Percentiles rank a stretch among this genome's conserved stretches.
These are phyloP conservation scores for Fusarium armeniacum DNA, from an alignment of 2,329 filamentous ascomycete genomes.

Conservation along the genomic window DNA sequence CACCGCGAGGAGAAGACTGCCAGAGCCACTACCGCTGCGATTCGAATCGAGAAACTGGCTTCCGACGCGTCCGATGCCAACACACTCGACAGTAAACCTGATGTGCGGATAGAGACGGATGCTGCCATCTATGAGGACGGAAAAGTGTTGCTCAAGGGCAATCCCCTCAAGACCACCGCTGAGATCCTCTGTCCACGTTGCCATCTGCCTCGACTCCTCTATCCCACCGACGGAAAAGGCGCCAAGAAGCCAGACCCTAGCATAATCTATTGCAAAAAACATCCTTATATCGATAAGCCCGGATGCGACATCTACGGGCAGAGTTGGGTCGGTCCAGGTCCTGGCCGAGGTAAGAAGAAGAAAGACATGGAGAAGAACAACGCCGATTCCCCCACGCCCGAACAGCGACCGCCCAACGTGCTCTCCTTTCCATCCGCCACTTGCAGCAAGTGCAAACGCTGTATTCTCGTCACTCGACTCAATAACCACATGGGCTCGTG, in stretches of 20 bases:
- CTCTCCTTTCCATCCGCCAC: conserved; percentile 75
- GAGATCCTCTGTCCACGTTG: conserved; percentile 82
- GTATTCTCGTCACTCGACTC: conserved; percentile 73
- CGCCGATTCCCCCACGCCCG: conserved; percentile 64
- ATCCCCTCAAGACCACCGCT: conserved; percentile 77
- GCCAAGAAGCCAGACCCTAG: conserved; percentile 74
- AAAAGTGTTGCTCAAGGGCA: conserved; percentile 76
- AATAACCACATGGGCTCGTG: conserved; percentile 79
- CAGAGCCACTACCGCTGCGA: conserved; percentile 74
- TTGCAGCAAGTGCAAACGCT: conserved; percentile 76
- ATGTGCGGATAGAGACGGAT: conserved; percentile 74
- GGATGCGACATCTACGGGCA: conserved; percentile 87
- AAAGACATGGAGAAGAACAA: conserved; percentile 79
- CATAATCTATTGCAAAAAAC: conserved; percentile 82
- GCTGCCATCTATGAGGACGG: conserved; percentile 79
- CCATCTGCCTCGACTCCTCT: conserved; percentile 78
- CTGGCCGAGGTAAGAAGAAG: conserved; percentile 82
- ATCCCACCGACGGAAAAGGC: conserved; percentile 79
- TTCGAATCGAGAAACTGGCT: conserved; percentile 73
- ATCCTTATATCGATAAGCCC: conserved; percentile 81
- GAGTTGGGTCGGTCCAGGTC: conserved; percentile 80
- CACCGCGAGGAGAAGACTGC: conserved; percentile 85
- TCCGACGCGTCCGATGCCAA: conserved; percentile 68
- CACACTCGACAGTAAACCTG: conserved; percentile 66
- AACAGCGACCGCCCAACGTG: conserved; percentile 71